These are phyloP conservation scores for Gomphus bonarii DNA, from an alignment of 1,284 basidiomycete genomes.

Conservation along the genomic window DNA sequence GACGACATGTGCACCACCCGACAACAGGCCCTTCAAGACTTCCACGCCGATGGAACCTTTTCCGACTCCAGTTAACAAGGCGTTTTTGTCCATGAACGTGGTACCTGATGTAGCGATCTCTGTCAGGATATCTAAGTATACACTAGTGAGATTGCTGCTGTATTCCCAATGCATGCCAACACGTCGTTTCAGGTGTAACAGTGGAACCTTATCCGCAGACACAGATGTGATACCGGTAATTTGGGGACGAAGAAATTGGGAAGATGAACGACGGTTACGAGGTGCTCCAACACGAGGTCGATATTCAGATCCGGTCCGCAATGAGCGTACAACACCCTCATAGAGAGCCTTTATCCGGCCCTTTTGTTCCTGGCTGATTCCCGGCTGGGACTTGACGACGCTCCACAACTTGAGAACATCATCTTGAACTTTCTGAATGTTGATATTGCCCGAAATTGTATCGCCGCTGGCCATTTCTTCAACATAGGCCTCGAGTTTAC, in stretches of 20 bases:
- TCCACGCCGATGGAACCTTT: constrained; percentile 97
- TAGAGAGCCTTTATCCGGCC: constrained; percentile 95
- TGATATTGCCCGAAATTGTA: constrained; percentile 70
- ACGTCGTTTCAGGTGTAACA: constrained; percentile 94
- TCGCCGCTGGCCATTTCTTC: constrained; percentile 98
- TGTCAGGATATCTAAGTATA: constrained; percentile 92
- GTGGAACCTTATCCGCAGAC: constrained; percentile 84
- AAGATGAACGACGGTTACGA: constrained; percentile 78
- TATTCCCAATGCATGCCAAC: constrained; percentile 96
- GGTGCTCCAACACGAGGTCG: constrained; percentile 39
- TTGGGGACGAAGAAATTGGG: constrained; percentile 90
- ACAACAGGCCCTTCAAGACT: constrained; percentile 91
- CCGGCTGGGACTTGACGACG: constrained; percentile 92
- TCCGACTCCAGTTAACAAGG: constrained; percentile 93
- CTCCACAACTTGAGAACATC: constrained; percentile 96
- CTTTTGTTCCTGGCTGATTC: constrained; percentile 95
- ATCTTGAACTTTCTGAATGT: constrained; percentile 94
- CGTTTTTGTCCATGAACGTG: constrained; percentile 98
- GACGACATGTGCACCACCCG: constrained; percentile 92
- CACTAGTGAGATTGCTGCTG: constrained; percentile 90
- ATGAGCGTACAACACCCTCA: constrained; percentile 85
- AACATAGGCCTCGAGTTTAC: constrained; percentile 96
- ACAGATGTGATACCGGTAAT: constrained; percentile 67
- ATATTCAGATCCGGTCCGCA: constrained; percentile 56
- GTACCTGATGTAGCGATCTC: constrained; percentile 98